Conservation (phyloP, 2,329 filamentous ascomycete genomes). For the Neofusicoccum ribis region DNA sequence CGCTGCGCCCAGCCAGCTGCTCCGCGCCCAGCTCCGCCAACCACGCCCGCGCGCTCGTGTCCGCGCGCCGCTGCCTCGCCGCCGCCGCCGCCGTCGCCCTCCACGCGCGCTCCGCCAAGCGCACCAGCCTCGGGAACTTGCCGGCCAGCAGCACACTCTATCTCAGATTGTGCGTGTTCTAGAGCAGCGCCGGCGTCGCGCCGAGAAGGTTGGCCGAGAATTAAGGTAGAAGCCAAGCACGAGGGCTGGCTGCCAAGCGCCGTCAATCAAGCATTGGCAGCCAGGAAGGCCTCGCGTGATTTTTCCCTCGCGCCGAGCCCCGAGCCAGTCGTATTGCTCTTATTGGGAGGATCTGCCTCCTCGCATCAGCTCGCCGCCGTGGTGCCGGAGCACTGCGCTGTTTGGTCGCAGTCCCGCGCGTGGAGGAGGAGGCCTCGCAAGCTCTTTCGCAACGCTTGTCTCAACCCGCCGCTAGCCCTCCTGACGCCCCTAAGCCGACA, state of each 20-base stretch:
- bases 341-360: constrained; percentile 9
- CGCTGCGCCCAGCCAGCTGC: not conserved
- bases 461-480: constrained; percentile 1
- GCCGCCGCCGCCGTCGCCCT: not conserved
- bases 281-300: constrained; percentile 6
- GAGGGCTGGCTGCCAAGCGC: not conserved
- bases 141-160: not conserved
- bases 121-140: constrained; percentile 3
- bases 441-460: constrained; percentile 20
- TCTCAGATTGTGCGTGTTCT: not conserved
- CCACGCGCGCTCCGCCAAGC: not conserved
- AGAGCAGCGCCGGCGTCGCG: constrained; percentile 15
- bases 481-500: not conserved
- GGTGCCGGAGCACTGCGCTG: constrained; percentile 5
- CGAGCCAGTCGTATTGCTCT: constrained; percentile 14
- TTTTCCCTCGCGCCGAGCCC: constrained; percentile 6
- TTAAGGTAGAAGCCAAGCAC: constrained; percentile 20
- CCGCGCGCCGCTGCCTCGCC: not conserved
- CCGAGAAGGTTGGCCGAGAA: constrained; percentile 17
- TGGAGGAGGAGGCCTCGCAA: constrained; percentile 5
- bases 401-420: not conserved
- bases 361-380: constrained; percentile 7
- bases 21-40: not conserved
- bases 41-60: not conserved
- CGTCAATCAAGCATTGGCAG: not conserved